Evolutionary conservation across 805 yeast genomes (phyloP).

Genomic region (Aciculoconidium aculeatum): DNA sequence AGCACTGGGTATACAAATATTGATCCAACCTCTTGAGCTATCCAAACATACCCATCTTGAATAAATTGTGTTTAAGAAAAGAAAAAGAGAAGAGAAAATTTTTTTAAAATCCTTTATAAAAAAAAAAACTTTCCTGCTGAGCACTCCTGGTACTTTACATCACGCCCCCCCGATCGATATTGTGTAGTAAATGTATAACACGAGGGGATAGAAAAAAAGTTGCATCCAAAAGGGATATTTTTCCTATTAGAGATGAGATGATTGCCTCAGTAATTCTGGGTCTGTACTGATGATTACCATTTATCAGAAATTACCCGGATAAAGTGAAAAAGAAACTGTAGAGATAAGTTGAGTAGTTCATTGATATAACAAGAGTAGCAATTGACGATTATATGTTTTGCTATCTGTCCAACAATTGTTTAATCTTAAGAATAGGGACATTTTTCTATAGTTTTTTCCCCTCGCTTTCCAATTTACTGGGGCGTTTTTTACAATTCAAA

Average conservation of each 20-base stretch:
- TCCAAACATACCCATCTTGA: conserved; percentile 38
- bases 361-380: neutral
- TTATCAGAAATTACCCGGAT: neutral
- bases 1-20: no score
- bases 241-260: neutral
- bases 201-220: conserved; percentile 6
- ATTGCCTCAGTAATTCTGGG: conserved; percentile 1
- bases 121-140: no score
- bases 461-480: no score
- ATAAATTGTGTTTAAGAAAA: conserved; percentile 13
- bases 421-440: neutral
- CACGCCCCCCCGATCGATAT: no score
- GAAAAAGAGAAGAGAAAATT: conserved; percentile 8
- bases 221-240: neutral
- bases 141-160: no score
- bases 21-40: no score
- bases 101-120: conserved; percentile 6
- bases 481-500: no score
- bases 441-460: no score
- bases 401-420: neutral
- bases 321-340: neutral
- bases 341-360: neutral
- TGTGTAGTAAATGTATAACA: conserved; percentile 3
- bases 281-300: neutral
- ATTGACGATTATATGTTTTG: neutral